Conservation (phyloP, 495 filamentous ascomycete species). For the Amorphotheca resinae region DNA sequence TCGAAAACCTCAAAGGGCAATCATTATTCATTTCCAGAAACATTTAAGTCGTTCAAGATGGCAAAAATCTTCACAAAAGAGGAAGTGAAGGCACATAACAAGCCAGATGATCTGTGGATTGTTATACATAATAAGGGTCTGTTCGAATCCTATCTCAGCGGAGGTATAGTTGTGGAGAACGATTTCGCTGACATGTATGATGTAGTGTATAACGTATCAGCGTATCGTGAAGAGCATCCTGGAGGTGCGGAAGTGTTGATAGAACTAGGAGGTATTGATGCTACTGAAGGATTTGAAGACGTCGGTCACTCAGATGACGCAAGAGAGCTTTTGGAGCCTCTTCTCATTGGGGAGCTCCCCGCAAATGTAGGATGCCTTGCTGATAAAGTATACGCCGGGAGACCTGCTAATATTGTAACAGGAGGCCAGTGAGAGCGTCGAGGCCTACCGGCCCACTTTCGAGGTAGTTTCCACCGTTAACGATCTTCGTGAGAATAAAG, state of each 20-base stretch:
- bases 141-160: background rate
- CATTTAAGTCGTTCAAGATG: too few species aligned
- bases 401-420: too few species aligned
- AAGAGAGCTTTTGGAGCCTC: conserved; percentile 20
- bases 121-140: conserved; percentile 45
- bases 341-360: conserved; percentile 18
- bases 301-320: conserved; percentile 46
- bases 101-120: conserved; percentile 43
- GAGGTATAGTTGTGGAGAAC: too few species aligned
- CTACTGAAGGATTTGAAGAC: conserved; percentile 44
- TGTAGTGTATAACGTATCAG: conserved; percentile 46
- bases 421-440: too few species aligned
- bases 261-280: conserved; percentile 45
- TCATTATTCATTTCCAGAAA: too few species aligned
- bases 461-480: too few species aligned
- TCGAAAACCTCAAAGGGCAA: too few species aligned
- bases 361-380: conserved; percentile 17
- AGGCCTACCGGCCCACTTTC: too few species aligned
- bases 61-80: too few species aligned
- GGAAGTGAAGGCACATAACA: too few species aligned
- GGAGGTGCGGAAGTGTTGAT: conserved; percentile 42
- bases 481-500: too few species aligned
- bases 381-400: too few species aligned
- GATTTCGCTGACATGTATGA: conserved; percentile 1
- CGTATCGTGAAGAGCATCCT: conserved; percentile 46